Percentiles rank a stretch among this genome's conserved stretches.
These are phyloP conservation scores for Setomelanomma holmii DNA, from an alignment of 2,329 filamentous ascomycete genomes.

Conservation along the genomic window DNA sequence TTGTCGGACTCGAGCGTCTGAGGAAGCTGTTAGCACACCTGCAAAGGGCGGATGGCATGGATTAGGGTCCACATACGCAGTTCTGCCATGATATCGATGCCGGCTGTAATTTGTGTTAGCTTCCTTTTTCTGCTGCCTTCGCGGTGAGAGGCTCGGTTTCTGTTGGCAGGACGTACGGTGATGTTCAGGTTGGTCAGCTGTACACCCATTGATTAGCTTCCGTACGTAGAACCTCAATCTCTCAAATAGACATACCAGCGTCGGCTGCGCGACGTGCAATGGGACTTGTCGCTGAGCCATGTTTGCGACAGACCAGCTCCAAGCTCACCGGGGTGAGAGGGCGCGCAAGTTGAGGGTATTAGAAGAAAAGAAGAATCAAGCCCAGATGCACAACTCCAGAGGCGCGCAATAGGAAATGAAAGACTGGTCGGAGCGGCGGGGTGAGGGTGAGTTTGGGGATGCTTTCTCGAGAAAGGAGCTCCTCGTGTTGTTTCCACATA, in stretches of 20 bases:
- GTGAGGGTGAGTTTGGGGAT: constrained; percentile 36
- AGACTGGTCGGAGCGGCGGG: constrained; percentile 37
- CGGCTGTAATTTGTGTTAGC: constrained; percentile 58
- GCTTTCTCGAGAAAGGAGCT: constrained; percentile 33
- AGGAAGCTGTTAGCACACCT: constrained; percentile 22
- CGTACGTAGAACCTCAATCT: constrained; percentile 2
- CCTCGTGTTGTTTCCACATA: constrained; percentile 32
- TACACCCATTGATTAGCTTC: constrained; percentile 39
- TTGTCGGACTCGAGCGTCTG: constrained; percentile 98
- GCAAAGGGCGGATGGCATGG: constrained; percentile 5
- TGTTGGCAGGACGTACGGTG: constrained; percentile 48
- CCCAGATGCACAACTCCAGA: constrained; percentile 48
- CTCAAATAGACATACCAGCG: constrained; percentile 65
- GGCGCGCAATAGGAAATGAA: constrained; percentile 49
- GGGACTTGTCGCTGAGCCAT: constrained; percentile 84
- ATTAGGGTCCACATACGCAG: constrained; percentile 67
- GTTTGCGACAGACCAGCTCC: constrained; percentile 51
- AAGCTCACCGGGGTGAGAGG: constrained; percentile 46
- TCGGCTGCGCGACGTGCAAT: constrained; percentile 78
- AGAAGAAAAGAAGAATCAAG: constrained; percentile 45
- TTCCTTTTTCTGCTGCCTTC: constrained; percentile 23
- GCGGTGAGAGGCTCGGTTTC: constrained; percentile 16
- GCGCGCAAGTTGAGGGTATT: constrained; percentile 43
- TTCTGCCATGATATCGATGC: constrained; percentile 84
- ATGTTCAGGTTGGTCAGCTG: constrained; percentile 58